A percentile compares a stretch with the other conserved stretches of the same genome.
Evolutionary conservation across 495 filamentous ascomycete species (phyloP).

Genomic region (Neurospora sp.): DNA sequence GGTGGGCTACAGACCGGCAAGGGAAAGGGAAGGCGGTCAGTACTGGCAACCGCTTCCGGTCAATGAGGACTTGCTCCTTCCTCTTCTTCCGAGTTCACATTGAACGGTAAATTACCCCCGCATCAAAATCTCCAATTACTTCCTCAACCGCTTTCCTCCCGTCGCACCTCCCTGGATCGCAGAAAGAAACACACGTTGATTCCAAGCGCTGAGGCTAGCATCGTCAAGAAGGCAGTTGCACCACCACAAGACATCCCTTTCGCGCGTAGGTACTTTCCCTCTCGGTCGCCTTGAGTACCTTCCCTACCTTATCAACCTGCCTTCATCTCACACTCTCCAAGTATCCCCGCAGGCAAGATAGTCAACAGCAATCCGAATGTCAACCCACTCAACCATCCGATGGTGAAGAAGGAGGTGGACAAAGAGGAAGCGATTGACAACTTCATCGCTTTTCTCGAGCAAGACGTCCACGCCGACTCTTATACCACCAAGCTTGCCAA

Average conservation of each 20-base stretch:
- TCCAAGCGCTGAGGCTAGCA: too few species aligned
- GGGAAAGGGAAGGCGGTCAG: background rate
- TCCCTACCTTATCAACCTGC: background rate
- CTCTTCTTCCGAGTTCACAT: background rate
- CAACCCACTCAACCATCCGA: background rate
- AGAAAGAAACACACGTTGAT: background rate
- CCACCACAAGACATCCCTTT: background rate
- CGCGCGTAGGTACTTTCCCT: background rate
- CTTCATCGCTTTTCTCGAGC: background rate
- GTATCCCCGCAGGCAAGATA: background rate
- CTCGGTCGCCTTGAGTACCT: background rate
- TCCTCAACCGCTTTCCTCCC: too few species aligned
- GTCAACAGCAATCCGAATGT: background rate
- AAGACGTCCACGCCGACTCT: background rate
- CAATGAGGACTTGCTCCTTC: background rate
- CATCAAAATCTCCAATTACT: too few species aligned
- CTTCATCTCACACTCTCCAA: background rate
- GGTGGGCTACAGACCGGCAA: background rate
- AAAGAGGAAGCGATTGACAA: background rate
- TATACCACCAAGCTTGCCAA: background rate
- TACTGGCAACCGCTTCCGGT: background rate
- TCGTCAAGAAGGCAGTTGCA: background rate
- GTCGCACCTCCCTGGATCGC: too few species aligned
- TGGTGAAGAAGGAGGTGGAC: background rate
- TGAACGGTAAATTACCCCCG: background rate